phyloP scores from a whole-genome alignment of 2,329 filamentous ascomycete species.

The Fusarium bulbicola region DNA sequence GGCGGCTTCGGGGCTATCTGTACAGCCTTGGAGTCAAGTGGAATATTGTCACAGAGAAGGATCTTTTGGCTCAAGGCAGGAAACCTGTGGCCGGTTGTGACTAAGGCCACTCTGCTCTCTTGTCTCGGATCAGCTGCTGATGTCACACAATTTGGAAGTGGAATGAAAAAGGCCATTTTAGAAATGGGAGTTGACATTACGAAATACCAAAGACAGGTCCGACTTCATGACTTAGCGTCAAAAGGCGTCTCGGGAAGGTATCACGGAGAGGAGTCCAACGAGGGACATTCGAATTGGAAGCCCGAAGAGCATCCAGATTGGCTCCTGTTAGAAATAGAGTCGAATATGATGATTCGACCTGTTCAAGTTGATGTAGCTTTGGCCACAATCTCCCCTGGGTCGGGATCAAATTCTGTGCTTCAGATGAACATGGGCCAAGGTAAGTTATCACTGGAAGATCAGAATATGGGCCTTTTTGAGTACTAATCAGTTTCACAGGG shows the following conservation, averaged over 20 bases:
- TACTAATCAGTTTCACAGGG: constrained; percentile 45
- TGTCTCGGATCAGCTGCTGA: constrained; percentile 27
- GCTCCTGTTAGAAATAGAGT: constrained; percentile 73
- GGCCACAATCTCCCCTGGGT: constrained; percentile 65
- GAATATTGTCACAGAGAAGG: constrained; percentile 13
- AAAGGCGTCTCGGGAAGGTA: constrained; percentile 57
- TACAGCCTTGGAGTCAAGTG: constrained; percentile 14
- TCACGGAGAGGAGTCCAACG: constrained; percentile 56
- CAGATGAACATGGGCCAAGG: constrained; percentile 75
- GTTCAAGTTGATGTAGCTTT: constrained; percentile 70
- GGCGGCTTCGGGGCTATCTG: constrained; percentile 8
- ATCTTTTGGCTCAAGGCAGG: constrained; percentile 38
- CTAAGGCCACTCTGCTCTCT: constrained; percentile 29
- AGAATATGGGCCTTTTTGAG: background rate
- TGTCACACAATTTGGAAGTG: constrained; percentile 29
- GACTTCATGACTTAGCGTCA: constrained; percentile 65
- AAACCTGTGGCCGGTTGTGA: constrained; percentile 37
- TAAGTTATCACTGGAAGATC: constrained; percentile 17
- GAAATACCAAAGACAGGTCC: constrained; percentile 42
- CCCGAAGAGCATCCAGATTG: constrained; percentile 66
- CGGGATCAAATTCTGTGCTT: constrained; percentile 64
- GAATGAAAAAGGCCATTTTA: constrained; percentile 32
- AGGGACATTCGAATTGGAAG: constrained; percentile 64
- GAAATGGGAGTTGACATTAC: constrained; percentile 34
- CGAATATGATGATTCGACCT: constrained; percentile 67